These are phyloP conservation scores for Metarhizium brunneum DNA, from an alignment of 2,329 filamentous ascomycete genomes.

Conservation along the genomic window DNA sequence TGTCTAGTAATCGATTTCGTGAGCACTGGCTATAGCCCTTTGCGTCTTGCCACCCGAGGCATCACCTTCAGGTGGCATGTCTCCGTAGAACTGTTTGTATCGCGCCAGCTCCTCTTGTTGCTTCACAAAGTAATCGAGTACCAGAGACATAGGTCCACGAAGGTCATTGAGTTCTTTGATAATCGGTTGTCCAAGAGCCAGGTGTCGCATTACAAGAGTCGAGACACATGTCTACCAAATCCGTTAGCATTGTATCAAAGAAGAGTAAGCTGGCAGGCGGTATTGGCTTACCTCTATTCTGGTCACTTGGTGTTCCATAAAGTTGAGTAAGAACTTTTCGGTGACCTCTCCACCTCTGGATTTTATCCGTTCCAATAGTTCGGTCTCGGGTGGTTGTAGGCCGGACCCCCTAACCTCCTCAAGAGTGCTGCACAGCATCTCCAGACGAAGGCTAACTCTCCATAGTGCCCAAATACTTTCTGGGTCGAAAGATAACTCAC, in stretches of 20 bases:
- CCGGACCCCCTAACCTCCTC: slow-evolving; percentile 56
- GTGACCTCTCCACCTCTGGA: slow-evolving; percentile 72
- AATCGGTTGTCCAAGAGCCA: slow-evolving; percentile 58
- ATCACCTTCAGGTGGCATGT: slow-evolving; percentile 18
- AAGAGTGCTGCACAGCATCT: slow-evolving; percentile 87
- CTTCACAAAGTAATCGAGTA: slow-evolving; percentile 52
- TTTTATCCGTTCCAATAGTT: slow-evolving; percentile 62
- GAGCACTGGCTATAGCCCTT: slow-evolving; percentile 7
- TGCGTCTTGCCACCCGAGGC: slow-evolving; percentile 11
- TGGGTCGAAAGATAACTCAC: slow-evolving; percentile 66
- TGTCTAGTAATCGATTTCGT: slow-evolving; percentile 1
- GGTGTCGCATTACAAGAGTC: slow-evolving; percentile 69
- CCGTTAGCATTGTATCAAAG: background rate
- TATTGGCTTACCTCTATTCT: slow-evolving; percentile 72
- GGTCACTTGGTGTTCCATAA: slow-evolving; percentile 91
- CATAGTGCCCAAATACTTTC: slow-evolving; percentile 84
- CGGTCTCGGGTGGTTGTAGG: slow-evolving; percentile 72
- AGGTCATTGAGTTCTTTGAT: slow-evolving; percentile 60
- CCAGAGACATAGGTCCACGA: slow-evolving; percentile 65
- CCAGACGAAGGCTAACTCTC: slow-evolving; percentile 78
- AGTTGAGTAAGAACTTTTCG: slow-evolving; percentile 77
- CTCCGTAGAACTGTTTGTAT: slow-evolving; percentile 47
- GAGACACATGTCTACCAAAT: slow-evolving; percentile 63
- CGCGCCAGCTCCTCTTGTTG: slow-evolving; percentile 55
- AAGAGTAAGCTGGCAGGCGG: background rate